Conservation (phyloP, 208 protist genomes). For the Balamuthia mandrillaris region DNA sequence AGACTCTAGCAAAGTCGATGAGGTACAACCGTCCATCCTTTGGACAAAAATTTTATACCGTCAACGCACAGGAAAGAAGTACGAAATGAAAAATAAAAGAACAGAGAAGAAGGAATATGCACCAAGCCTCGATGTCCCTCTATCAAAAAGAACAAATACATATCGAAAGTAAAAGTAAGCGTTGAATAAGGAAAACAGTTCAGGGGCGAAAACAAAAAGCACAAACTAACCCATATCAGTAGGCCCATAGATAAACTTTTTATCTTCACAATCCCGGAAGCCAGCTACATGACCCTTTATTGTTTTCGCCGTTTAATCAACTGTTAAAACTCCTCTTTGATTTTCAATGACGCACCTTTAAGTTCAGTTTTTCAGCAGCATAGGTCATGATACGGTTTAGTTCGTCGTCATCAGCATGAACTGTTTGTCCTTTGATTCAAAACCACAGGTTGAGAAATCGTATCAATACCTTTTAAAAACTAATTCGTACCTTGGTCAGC, state of each 20-base stretch:
- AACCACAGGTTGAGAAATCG: not conserved
- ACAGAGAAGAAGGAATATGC: not conserved
- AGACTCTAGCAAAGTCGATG: conserved; percentile 15
- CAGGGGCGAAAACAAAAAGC: not conserved
- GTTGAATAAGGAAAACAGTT: too few relatives aligned
- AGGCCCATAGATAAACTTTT: not conserved
- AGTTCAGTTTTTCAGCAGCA: not conserved
- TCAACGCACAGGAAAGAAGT: too few relatives aligned
- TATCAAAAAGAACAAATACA: too few relatives aligned
- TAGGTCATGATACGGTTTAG: not conserved
- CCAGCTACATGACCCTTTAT: not conserved
- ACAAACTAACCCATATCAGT: not conserved
- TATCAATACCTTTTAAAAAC: too few relatives aligned
- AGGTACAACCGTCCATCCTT: conserved; percentile 16
- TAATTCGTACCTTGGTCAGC: not conserved
- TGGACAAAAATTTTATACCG: too few relatives aligned
- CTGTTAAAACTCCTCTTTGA: too few relatives aligned
- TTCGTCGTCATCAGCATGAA: not conserved
- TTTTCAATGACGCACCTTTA: too few relatives aligned
- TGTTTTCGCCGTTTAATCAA: too few relatives aligned
- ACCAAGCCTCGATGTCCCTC: conserved; percentile 11
- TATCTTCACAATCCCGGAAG: not conserved
- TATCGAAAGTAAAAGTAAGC: too few relatives aligned
- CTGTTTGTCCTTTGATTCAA: not conserved
- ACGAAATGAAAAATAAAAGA: too few relatives aligned